These are phyloP conservation scores for Vigna nakashimae DNA, from an alignment of 306 rosid genomes.

Conservation along the genomic window DNA sequence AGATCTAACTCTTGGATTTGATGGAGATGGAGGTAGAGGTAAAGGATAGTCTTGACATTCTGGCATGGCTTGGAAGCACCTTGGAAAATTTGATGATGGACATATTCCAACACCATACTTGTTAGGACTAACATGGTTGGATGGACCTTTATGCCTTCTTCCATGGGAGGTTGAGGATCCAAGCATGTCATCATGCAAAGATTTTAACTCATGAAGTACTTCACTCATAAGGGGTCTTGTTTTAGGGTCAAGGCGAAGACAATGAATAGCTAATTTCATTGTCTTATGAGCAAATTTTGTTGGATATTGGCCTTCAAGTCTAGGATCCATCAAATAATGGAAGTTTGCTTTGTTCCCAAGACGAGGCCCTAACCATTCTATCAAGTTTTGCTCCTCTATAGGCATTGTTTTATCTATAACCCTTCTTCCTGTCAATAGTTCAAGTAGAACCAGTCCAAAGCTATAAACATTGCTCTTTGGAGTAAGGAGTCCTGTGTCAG, in stretches of 20 bases:
- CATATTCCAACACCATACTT: constrained; percentile 23
- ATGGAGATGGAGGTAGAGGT: constrained; percentile 23
- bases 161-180: constrained; percentile 10
- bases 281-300: constrained; percentile 51
- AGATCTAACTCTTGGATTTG: constrained; percentile 31
- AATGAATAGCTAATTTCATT: constrained; percentile 49
- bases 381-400: constrained; percentile 47
- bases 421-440: constrained; percentile 63
- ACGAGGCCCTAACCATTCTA: constrained; percentile 59
- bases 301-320: constrained; percentile 57
- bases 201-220: constrained; percentile 50
- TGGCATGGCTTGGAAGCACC: constrained; percentile 49
- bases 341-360: constrained; percentile 30
- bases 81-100: constrained; percentile 42
- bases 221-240: constrained; percentile 70
- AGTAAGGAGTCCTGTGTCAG: constrained; percentile 62
- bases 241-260: constrained; percentile 53
- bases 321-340: constrained; percentile 52
- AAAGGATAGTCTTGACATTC: constrained; percentile 34
- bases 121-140: constrained; percentile 17
- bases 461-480: constrained; percentile 74
- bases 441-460: constrained; percentile 75
- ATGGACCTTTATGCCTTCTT: constrained; percentile 34
- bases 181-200: constrained; percentile 45
- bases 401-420: constrained; percentile 53